Evolutionary conservation across 805 yeast genomes (phyloP).

Genomic region (Kluyveromyces starmeri): DNA sequence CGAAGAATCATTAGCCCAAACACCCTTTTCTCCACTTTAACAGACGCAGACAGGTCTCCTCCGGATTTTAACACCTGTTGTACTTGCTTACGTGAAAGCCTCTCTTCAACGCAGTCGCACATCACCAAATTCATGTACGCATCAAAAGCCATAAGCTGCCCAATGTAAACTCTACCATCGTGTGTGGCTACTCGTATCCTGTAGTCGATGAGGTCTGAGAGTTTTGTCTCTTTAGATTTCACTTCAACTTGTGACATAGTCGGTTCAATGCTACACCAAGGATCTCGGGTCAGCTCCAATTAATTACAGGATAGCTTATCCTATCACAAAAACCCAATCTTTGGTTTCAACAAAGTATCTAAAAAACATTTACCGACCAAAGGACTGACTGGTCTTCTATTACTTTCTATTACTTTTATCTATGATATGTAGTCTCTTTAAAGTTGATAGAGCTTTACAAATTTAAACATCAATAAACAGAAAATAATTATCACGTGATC

Average conservation of each 20-base stretch:
- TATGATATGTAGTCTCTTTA: too few species aligned
- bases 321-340: too few species aligned
- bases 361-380: too few species aligned
- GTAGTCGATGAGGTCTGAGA: conserved; percentile 60
- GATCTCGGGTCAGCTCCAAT: too few species aligned
- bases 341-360: too few species aligned
- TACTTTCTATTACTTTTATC: too few species aligned
- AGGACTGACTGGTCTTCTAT: too few species aligned
- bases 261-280: too few species aligned
- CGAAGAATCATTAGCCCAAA: conserved; percentile 77
- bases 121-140: conserved; percentile 81
- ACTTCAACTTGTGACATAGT: conserved; percentile 3
- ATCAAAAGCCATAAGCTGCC: conserved; percentile 81
- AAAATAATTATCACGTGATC: too few species aligned
- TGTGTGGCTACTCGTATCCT: conserved; percentile 62
- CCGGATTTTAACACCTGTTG: conserved; percentile 28
- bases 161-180: conserved; percentile 74
- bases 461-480: too few species aligned
- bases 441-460: too few species aligned
- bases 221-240: conserved; percentile 14
- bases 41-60: conserved; percentile 30
- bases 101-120: conserved; percentile 74
- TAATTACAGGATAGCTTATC: too few species aligned
- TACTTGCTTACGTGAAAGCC: conserved; percentile 53
- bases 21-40: conserved; percentile 59